phyloP scores from a whole-genome alignment of 148 eudicot genomes.

The Pouteria glomerata region DNA sequence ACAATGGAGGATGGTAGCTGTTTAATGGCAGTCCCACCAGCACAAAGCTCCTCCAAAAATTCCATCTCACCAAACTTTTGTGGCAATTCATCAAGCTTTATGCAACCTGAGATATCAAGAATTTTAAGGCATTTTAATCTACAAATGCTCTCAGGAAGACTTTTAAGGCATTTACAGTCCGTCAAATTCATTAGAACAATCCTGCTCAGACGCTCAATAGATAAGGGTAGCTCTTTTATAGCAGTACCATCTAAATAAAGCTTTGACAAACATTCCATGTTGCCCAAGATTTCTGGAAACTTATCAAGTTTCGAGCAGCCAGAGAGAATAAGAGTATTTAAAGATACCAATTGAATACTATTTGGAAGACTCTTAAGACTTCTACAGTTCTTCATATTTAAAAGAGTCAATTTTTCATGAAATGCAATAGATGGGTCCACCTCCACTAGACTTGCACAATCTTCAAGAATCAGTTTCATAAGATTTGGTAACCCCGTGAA shows the following conservation, averaged over 20 bases:
- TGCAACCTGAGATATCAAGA: conserved; percentile 4
- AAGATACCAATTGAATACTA: background rate
- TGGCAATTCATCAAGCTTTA: conserved; percentile 6
- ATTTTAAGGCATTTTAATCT: background rate
- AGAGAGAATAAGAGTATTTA: too few species aligned
- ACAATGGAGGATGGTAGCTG: background rate
- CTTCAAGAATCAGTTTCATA: too few species aligned
- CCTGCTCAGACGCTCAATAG: too few species aligned
- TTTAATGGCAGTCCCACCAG: too few species aligned
- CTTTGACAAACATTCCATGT: too few species aligned
- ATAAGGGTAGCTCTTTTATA: background rate
- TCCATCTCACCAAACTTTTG: background rate
- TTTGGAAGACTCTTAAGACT: conserved; percentile 1
- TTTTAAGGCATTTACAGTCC: background rate
- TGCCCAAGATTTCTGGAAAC: background rate
- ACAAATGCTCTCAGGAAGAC: too few species aligned
- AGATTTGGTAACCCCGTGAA: too few species aligned
- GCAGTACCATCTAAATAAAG: background rate
- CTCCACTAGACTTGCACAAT: too few species aligned
- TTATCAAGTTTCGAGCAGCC: too few species aligned
- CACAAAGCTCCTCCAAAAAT: background rate
- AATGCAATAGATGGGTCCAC: too few species aligned
- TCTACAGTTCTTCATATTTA: too few species aligned
- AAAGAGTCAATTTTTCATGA: background rate
- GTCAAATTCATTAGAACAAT: too few species aligned